Conservation (phyloP, 495 filamentous ascomycete genomes). For the Daldinia grandis region DNA sequence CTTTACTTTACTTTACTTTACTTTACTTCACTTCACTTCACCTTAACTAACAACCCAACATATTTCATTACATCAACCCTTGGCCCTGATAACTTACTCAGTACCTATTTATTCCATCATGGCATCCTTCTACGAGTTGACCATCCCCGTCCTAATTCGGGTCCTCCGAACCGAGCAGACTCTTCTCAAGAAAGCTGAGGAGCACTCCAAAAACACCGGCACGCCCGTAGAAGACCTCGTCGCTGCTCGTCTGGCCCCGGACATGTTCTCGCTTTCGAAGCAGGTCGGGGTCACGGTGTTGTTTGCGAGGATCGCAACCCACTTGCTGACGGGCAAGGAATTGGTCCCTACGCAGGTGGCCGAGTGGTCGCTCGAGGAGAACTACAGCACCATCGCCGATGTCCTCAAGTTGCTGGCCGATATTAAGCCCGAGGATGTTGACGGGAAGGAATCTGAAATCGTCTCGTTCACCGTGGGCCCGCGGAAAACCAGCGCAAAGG, state of each 20-base stretch:
- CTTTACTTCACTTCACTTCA: no score
- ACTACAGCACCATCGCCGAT: slow-evolving; percentile 34
- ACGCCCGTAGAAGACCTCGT: slow-evolving; percentile 32
- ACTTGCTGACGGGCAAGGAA: slow-evolving; percentile 15
- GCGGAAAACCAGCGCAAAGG: neutral
- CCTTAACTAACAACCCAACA: no score
- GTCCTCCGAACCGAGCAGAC: slow-evolving; percentile 40
- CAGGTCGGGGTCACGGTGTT: slow-evolving; percentile 54
- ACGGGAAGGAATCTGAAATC: slow-evolving; percentile 46
- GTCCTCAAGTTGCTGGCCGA: slow-evolving; percentile 43
- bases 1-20: no score
- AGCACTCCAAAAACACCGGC: slow-evolving; percentile 31
- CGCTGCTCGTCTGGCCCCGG: slow-evolving; percentile 44
- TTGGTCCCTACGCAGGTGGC: neutral
- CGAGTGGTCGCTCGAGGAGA: slow-evolving; percentile 20
- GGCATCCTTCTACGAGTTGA: slow-evolving; percentile 45
- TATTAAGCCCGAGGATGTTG: slow-evolving; percentile 50
- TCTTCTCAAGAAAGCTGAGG: slow-evolving; percentile 45
- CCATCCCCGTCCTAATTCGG: slow-evolving; percentile 42
- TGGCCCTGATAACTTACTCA: neutral
- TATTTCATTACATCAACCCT: no score
- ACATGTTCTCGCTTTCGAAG: slow-evolving; percentile 60
- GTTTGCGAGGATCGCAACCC: slow-evolving; percentile 38
- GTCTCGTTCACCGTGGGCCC: slow-evolving; percentile 45
- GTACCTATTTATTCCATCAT: slow-evolving; percentile 29